Evolutionary conservation across 495 filamentous ascomycete genomes (phyloP), one percentile per base, ranked within the genome.

Genomic region (Tricharina praecox): DNA sequence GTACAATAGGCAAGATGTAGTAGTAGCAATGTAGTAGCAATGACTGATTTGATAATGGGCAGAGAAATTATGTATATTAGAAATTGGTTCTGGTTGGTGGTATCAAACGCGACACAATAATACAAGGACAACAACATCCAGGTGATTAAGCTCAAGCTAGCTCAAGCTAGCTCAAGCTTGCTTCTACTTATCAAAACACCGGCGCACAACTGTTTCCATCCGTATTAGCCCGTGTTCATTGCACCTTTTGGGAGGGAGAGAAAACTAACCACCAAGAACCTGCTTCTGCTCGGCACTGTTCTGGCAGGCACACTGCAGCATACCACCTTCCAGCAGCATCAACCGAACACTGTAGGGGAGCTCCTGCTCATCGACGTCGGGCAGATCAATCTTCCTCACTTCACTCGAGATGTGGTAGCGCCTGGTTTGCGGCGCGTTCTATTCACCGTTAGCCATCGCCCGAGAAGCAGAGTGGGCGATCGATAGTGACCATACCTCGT

Each of bases 321-420:
- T 61, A 8, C 58, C 58, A 16, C 58, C 58, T 40, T 61, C 58
- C 18, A 26, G 11, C 1, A 61, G 49, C 18, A 58, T 50, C 23
- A 61, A 50, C 21, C 58, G 49, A 30, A 61, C 58, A 28, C 58
- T 61, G 38, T 58, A 50, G 15, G 58, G 58, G 28, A 61, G 58
- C 46, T 61, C 58, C 50, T 61, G 58, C 35, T 61, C 58, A 30
- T 61, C 58, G 15, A 60, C 54, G 45, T 61, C 58, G 23, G 58
- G 58, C n/a, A 61, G 32, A 48, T 61, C 50, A 18, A 58, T 51
- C 23, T 35, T 50, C 28, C 51, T 47, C 11, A 61, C 45, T 28
- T 61, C 58, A 24, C 32, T 50, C 3, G 50, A 19, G 34, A 61
- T 50, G 37, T 61, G 51, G 48, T 61, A 61, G 57, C 36, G 48